Evolutionary conservation across 495 filamentous ascomycete species (phyloP).

Genomic region (Viridothelium virens): DNA sequence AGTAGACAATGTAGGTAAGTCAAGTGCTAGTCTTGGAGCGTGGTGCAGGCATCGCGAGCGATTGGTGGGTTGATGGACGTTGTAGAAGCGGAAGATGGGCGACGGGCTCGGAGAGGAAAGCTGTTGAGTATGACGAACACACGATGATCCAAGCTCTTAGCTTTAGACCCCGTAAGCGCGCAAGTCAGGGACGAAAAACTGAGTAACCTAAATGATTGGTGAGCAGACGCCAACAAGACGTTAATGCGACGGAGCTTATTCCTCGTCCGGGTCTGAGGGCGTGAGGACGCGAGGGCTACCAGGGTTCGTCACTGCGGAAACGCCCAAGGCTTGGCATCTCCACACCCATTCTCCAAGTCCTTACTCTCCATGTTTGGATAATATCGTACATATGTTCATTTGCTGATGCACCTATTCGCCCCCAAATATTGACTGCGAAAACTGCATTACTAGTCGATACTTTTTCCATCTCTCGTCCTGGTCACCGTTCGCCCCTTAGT

Average conservation of each 20-base stretch:
- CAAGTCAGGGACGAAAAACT: too few species aligned
- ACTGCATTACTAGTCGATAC: constrained; percentile 1
- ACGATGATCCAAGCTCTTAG: too few species aligned
- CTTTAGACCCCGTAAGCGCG: too few species aligned
- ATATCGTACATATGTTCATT: background rate
- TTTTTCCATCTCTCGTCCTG: background rate
- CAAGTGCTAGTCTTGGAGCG: background rate
- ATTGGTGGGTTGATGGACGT: background rate
- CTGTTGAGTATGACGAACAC: too few species aligned
- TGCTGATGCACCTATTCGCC: background rate
- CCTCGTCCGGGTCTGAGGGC: too few species aligned
- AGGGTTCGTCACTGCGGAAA: constrained; percentile 9
- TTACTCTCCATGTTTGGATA: background rate
- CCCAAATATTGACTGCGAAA: background rate
- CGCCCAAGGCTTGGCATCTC: background rate
- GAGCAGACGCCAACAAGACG: too few species aligned
- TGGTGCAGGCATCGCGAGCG: background rate
- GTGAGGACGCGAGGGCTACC: too few species aligned
- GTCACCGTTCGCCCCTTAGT: background rate
- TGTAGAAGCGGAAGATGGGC: background rate
- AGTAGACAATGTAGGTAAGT: background rate
- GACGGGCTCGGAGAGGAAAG: too few species aligned
- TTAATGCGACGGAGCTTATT: too few species aligned
- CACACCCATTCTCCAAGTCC: background rate
- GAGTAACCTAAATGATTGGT: too few species aligned